phyloP scores from a whole-genome alignment of 2,329 filamentous ascomycete species.

The Aspergillus sp. region DNA sequence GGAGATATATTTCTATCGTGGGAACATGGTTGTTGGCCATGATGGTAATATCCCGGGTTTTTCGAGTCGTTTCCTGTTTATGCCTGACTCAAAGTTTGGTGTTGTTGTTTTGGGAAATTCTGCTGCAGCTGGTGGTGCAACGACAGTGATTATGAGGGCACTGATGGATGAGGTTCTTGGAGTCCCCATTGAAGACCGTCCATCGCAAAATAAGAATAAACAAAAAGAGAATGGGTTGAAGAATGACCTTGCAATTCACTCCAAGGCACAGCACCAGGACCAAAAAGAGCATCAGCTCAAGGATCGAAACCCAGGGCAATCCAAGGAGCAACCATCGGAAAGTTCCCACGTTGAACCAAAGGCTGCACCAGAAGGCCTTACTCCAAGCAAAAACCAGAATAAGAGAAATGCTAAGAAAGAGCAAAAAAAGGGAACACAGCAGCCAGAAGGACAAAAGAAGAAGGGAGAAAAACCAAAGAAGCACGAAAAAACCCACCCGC shows the following conservation, averaged over 20 bases:
- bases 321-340: background rate
- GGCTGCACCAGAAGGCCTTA: background rate
- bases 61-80: constrained; percentile 17
- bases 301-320: constrained; percentile 8
- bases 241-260: too few species aligned
- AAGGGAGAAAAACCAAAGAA: constrained; percentile 1
- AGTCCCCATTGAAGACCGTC: constrained; percentile 10
- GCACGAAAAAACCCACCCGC: background rate
- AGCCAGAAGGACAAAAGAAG: background rate
- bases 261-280: too few species aligned
- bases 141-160: constrained; percentile 12
- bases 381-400: background rate
- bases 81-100: constrained; percentile 21
- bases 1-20: constrained; percentile 22
- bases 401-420: constrained; percentile 1
- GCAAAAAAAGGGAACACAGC: constrained; percentile 1
- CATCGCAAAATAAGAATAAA: background rate
- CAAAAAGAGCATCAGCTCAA: too few species aligned
- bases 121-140: constrained; percentile 8
- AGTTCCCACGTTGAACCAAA: background rate
- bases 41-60: constrained; percentile 23
- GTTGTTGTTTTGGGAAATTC: constrained; percentile 23
- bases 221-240: too few species aligned
- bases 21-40: constrained; percentile 21
- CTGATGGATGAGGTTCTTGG: constrained; percentile 18